Conservation (phyloP, 176 grass and related monocot species). For the Triticum dicoccoides region DNA sequence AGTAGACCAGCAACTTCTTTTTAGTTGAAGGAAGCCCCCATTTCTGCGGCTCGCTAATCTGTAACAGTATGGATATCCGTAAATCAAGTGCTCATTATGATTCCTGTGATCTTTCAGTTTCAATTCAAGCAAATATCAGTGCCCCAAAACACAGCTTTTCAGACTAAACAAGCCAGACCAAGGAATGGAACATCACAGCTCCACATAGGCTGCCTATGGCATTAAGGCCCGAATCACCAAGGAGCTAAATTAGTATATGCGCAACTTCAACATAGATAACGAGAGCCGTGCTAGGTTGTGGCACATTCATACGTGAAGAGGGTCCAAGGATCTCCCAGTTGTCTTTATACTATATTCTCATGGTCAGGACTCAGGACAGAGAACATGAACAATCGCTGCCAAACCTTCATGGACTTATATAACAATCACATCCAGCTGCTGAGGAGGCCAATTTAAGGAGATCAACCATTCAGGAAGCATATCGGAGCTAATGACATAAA, state of each 20-base stretch:
- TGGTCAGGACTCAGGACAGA: neutral
- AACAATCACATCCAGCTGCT: neutral
- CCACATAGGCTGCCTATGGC: neutral
- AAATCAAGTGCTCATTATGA: slow-evolving; percentile 21
- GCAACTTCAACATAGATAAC: neutral
- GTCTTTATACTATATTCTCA: neutral
- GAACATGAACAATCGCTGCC: neutral
- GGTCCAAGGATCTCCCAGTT: neutral
- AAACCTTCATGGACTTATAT: neutral
- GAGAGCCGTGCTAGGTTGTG: neutral
- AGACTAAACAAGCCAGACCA: neutral
- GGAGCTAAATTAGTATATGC: neutral
- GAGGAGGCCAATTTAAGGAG: neutral
- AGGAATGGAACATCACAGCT: neutral
- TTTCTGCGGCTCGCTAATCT: slow-evolving; percentile 88
- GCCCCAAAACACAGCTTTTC: neutral
- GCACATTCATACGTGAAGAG: slow-evolving; percentile 7
- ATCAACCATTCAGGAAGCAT: neutral
- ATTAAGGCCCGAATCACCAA: slow-evolving; percentile 8
- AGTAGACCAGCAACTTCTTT: slow-evolving; percentile 93
- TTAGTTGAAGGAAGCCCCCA: slow-evolving; percentile 61
- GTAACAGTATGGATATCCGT: slow-evolving; percentile 32
- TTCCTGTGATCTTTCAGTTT: neutral
- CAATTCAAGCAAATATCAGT: slow-evolving; percentile 19
- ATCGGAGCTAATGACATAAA: neutral